phyloP scores from a whole-genome alignment of 805 yeast genomes.

The Yamadazyma nakazawae region DNA sequence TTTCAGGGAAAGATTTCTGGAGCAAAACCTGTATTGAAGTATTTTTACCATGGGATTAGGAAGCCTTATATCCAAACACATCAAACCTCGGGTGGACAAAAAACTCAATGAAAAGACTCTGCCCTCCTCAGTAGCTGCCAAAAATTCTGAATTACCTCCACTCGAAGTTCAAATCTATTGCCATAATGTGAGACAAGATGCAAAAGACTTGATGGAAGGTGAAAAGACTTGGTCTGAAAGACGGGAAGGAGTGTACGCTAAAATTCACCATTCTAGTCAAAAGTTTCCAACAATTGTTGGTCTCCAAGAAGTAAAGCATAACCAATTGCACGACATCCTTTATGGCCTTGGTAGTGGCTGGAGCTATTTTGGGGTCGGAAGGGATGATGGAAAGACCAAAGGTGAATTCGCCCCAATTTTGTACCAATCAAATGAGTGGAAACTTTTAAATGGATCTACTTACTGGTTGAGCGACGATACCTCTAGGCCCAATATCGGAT shows the following conservation, averaged over 20 bases:
- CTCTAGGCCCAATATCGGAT: conserved; percentile 32
- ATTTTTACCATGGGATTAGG: conserved; percentile 5
- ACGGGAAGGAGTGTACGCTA: conserved; percentile 31
- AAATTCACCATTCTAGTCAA: conserved; percentile 28
- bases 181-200: conserved; percentile 45
- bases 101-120: not conserved
- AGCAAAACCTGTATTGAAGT: too few species aligned
- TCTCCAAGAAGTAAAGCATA: conserved; percentile 37
- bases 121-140: not conserved
- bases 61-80: conserved; percentile 5
- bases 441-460: conserved; percentile 19
- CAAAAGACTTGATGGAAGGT: conserved; percentile 24
- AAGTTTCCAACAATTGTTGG: conserved; percentile 35
- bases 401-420: conserved; percentile 31
- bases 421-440: conserved; percentile 22
- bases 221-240: conserved; percentile 49
- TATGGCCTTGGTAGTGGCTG: conserved; percentile 21
- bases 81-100: conserved; percentile 1
- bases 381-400: conserved; percentile 25
- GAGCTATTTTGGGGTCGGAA: conserved; percentile 28
- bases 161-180: conserved; percentile 27
- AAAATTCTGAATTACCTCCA: conserved; percentile 13
- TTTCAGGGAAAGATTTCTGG: not conserved
- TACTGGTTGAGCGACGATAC: conserved; percentile 28
- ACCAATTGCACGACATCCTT: conserved; percentile 33